Evolutionary conservation across 2,329 filamentous ascomycete genomes (phyloP).

Genomic region (Cadophora sp.): DNA sequence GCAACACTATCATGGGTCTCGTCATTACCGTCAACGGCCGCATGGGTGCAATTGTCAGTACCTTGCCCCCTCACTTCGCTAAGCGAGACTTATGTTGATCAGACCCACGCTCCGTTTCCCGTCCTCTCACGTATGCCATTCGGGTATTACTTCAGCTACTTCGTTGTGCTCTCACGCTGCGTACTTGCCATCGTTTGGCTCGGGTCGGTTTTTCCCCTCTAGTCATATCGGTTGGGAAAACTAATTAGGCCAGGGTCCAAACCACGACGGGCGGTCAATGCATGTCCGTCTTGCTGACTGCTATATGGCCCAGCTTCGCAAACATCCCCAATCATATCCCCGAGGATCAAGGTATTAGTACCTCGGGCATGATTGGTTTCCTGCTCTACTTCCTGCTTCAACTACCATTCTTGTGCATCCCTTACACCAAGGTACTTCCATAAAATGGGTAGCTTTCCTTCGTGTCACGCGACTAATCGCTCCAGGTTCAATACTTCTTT

Average conservation of each 20-base stretch:
- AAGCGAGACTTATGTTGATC: conserved; percentile 22
- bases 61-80: conserved; percentile 5
- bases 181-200: conserved; percentile 63
- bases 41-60: conserved; percentile 45
- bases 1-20: conserved; percentile 48
- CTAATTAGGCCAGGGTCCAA: conserved; percentile 56
- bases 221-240: conserved; percentile 5
- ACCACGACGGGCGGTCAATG: conserved; percentile 66
- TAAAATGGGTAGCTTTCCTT: background rate
- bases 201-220: conserved; percentile 39
- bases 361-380: conserved; percentile 53
- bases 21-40: conserved; percentile 50
- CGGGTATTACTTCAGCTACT: conserved; percentile 53
- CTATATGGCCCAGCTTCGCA: conserved; percentile 62
- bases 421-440: conserved; percentile 46
- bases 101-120: conserved; percentile 55
- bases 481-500: conserved; percentile 56
- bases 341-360: conserved; percentile 56
- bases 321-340: conserved; percentile 60
- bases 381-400: conserved; percentile 39
- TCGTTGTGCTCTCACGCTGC: conserved; percentile 49
- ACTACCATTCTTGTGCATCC: conserved; percentile 56
- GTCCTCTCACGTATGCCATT: conserved; percentile 53
- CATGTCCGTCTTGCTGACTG: conserved; percentile 51
- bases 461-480: background rate